A percentile compares a stretch with the other conserved stretches of the same genome.
Conservation (phyloP, 208 protist genomes). For the Trypanosoma rangeli region DNA sequence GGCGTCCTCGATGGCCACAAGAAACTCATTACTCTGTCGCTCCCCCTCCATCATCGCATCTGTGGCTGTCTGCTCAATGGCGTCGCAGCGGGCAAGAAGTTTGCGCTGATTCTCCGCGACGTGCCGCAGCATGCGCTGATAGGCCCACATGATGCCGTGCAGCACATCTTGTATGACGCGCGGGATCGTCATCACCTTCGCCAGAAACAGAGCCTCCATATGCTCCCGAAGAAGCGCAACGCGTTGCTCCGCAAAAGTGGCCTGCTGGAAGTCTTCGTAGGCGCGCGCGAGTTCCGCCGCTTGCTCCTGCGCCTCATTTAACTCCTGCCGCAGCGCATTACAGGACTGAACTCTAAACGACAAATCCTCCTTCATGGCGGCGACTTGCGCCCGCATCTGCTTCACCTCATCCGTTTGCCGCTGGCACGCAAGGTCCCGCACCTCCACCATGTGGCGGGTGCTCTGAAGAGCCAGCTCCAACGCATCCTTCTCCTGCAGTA, state of each 20-base stretch:
- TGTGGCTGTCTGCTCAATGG: conserved; percentile 48
- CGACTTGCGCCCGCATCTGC: conserved; percentile 38
- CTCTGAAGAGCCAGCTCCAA: conserved; percentile 43
- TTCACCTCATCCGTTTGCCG: conserved; percentile 52
- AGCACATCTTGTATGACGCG: conserved; percentile 38
- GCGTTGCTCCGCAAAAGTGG: conserved; percentile 17
- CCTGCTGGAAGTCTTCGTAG: conserved; percentile 22
- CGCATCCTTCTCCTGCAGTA: conserved; percentile 47
- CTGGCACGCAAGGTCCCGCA: conserved; percentile 46
- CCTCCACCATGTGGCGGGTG: conserved; percentile 36
- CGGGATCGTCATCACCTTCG: conserved; percentile 54
- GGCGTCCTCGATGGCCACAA: conserved; percentile 48
- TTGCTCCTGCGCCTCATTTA: conserved; percentile 48
- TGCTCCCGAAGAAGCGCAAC: conserved; percentile 27
- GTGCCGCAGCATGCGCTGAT: conserved; percentile 34
- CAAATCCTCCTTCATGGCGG: conserved; percentile 46
- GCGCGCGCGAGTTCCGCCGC: conserved; percentile 34
- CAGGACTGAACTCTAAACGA: conserved; percentile 42
- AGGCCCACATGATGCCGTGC: conserved; percentile 26
- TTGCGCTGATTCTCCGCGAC: conserved; percentile 34
- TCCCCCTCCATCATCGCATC: conserved; percentile 69
- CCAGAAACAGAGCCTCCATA: conserved; percentile 44
- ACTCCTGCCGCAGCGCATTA: conserved; percentile 43
- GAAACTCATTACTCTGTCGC: conserved; percentile 46
- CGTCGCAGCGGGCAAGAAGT: conserved; percentile 47